Evolutionary conservation across 2,329 filamentous ascomycete genomes (phyloP), one percentile per base, ranked within the genome.

Genomic region (Neocucurbitaria cava): DNA sequence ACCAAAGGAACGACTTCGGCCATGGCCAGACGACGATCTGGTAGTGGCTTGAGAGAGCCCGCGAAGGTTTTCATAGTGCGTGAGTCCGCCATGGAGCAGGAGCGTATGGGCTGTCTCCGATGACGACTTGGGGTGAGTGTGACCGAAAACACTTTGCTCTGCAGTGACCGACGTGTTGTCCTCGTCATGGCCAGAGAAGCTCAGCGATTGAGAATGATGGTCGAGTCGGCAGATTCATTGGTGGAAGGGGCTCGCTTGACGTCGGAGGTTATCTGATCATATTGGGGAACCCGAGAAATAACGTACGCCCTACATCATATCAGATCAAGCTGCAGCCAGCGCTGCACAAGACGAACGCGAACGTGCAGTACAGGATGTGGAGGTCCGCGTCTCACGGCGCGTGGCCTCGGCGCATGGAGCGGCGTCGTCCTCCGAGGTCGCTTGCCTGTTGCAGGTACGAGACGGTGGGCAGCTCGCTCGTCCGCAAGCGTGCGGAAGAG

Each of bases 401-500:
- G 46, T 62, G 62, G 64, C 58, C 48, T 55, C 35, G 53, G 56
- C 53, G 45, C 52, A 54, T 42, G 52, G 47, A 43, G 53, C 43
- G 46, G 49, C 51, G 54, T 40, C 51, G 54, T 40, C 51, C 49
- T 51, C 66, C 66, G 65, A 64, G 43, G 49, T 58, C 45, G 65
- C 43, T 44, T 47, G 51, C 45, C 41, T 54, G 57, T 49, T 39
- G 45, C 41, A 31, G n/a, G 10, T 38, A 10, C 28, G 21, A 46
- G 53, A 20, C 24, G 42, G 42, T 31, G 18, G 30, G 20, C 23
- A 15, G 47, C 41, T 35, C 59, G 31, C 46, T 57, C 33, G 30
- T 35, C 35, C 41, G 20, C 35, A 23, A 26, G 28, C 7, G 11
- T 28, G 36, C 46, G 50, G 24, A 42, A 31, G 24, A 17, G 43